Base-by-base conservation (phyloP, 108 stramenopile genomes). In the Pseudonitzschia delicatissima region DNA sequence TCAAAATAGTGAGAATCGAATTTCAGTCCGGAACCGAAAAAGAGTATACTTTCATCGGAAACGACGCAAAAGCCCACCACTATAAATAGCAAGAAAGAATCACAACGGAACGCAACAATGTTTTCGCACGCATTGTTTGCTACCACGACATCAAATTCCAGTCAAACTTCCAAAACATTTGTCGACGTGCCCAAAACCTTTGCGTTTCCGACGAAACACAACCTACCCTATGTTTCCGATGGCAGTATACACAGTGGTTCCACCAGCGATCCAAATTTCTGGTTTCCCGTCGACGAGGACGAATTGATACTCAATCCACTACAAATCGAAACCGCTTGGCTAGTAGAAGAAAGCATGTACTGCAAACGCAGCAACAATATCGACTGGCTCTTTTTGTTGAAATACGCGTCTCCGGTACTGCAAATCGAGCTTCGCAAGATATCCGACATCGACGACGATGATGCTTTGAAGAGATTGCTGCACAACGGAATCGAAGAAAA, bases 321-420 rank as follows among this genome's bases (percentile, higher is more conserved):
- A 0, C 59, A 74, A 61, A 62, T 52, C 40, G 73, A 74, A 47
- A 53, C 48, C 1, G 73, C 73, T 5, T 74, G 73, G 73, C 57
- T 74, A 0, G 59, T 57, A 2, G 66, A 67, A 52, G 73, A 74
- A 21, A 59, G 66, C 42, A 62, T 60, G 21, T 74, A 60, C 40
- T 58, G 64, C 17, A 39, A 11, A 8, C 58, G 66, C 1, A 52
- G 1, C 15, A 15, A 25, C 18, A 35, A 40, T 1, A 61, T 66
- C 18, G 25, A 62, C 7, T 74, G 73, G 73, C 18, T n/a, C 6
- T 74, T 74, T 27, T 45, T 74, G 28, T 62, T 45, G 49, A 52
- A 67, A 21, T 74, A 67, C 35, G 59, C 66, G 20, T 74, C 73
- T 2, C 73, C 73, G 0, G 17, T 40, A 0, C 49, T 74, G 66